These are phyloP conservation scores for Pseudocercospora fijiensis DNA, from an alignment of 2,329 filamentous ascomycete genomes.

Conservation along the genomic window DNA sequence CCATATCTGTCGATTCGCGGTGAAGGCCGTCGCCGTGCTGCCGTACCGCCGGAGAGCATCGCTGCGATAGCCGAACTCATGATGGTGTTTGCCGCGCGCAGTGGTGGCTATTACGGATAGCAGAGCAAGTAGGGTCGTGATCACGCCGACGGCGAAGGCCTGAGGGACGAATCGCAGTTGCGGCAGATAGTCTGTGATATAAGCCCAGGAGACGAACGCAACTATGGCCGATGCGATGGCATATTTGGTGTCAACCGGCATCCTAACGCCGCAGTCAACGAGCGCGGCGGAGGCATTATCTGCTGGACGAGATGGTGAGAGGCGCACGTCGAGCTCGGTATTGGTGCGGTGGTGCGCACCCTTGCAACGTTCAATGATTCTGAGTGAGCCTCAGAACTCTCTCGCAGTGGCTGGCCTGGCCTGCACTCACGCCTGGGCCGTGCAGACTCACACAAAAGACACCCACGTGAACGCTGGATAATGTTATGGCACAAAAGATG, in stretches of 20 bases:
- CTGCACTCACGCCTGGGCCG: too few relatives aligned
- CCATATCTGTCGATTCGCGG: conserved; percentile 57
- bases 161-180: conserved; percentile 80
- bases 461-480: neutral
- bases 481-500: neutral
- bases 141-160: conserved; percentile 71
- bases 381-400: too few relatives aligned
- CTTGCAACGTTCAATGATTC: neutral
- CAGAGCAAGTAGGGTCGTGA: conserved; percentile 56
- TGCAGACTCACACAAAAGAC: too few relatives aligned
- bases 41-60: conserved; percentile 22
- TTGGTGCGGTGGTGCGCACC: neutral
- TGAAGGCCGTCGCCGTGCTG: conserved; percentile 30
- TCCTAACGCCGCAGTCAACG: conserved; percentile 27
- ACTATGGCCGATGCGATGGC: conserved; percentile 65
- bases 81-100: conserved; percentile 50
- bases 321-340: neutral
- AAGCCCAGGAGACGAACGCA: conserved; percentile 83
- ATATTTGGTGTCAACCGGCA: conserved; percentile 74
- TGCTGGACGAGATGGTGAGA: conserved; percentile 5
- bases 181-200: conserved; percentile 79
- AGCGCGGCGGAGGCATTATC: conserved; percentile 22
- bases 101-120: conserved; percentile 62
- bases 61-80: neutral
- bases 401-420: too few relatives aligned